Percentiles rank a stretch among this genome's conserved stretches.
Conservation (phyloP, 1,139 yeast genomes). For the Blastobotrys buckinghamii region DNA sequence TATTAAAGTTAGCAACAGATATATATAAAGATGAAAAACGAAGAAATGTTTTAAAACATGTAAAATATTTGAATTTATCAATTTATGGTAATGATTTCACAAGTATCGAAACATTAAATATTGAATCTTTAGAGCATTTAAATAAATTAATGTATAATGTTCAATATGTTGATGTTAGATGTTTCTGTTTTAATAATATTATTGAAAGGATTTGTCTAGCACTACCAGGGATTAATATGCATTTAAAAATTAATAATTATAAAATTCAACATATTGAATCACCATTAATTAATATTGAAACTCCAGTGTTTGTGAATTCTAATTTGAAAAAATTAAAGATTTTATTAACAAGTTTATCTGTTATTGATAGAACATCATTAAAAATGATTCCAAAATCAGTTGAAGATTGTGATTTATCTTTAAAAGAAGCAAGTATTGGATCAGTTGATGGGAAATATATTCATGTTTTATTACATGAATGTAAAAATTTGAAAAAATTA, state of each 20-base stretch:
- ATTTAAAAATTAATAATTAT: background rate
- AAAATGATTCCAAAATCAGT: background rate
- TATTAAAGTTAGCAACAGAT: background rate
- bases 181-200: background rate
- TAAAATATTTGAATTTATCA: background rate
- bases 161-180: background rate
- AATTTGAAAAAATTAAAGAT: background rate
- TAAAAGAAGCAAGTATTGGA: background rate
- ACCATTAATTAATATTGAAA: background rate
- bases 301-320: background rate
- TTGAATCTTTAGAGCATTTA: background rate
- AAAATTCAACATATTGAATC: background rate
- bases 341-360: background rate
- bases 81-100: background rate
- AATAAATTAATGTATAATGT: background rate
- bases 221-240: background rate
- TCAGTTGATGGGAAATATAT: constrained; percentile 1
- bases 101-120: background rate
- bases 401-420: background rate
- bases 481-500: background rate
- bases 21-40: background rate
- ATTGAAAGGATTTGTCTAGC: background rate
- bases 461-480: background rate
- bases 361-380: background rate
- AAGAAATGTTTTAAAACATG: constrained; percentile 2